Percentiles rank a stretch among this genome's conserved stretches.
Evolutionary conservation across 2,329 filamentous ascomycete species (phyloP).

Genomic region (Aspergillus vadensis): DNA sequence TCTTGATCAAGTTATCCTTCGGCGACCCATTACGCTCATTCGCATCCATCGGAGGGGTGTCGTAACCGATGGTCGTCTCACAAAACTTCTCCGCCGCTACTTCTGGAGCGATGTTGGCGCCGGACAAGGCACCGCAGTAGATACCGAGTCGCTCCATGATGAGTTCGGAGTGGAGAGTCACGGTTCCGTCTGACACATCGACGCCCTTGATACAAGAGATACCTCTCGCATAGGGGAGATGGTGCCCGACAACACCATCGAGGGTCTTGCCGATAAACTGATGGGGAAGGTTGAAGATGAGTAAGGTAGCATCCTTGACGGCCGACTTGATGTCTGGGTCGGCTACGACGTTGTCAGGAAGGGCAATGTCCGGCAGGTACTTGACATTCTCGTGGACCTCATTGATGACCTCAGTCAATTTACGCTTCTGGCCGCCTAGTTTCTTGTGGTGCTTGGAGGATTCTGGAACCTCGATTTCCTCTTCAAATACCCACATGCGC

Average conservation of each 20-base stretch:
- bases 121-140: constrained; percentile 88
- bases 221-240: constrained; percentile 81
- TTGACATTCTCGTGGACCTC: constrained; percentile 90
- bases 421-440: constrained; percentile 67
- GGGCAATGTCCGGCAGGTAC: constrained; percentile 79
- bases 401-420: constrained; percentile 88
- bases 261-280: constrained; percentile 53
- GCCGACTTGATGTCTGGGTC: constrained; percentile 56
- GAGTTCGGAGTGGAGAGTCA: constrained; percentile 84
- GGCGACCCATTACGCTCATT: constrained; percentile 57
- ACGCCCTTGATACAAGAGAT: constrained; percentile 97
- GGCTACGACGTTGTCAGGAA: constrained; percentile 66
- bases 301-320: constrained; percentile 76
- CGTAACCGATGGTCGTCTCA: constrained; percentile 91
- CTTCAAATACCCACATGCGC: constrained; percentile 52
- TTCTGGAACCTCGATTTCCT: constrained; percentile 77
- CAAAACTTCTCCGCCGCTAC: constrained; percentile 91
- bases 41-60: constrained; percentile 81
- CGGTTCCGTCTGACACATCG: constrained; percentile 77
- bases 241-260: constrained; percentile 75
- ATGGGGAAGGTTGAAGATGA: constrained; percentile 94
- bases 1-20: constrained; percentile 43
- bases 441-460: constrained; percentile 70
- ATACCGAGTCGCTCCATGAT: constrained; percentile 85
- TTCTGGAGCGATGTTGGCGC: constrained; percentile 89